A percentile compares a stretch with the other conserved stretches of the same genome.
Evolutionary conservation across 176 grass and related monocot genomes (phyloP).

Genomic region (Melocanna baccifera): DNA sequence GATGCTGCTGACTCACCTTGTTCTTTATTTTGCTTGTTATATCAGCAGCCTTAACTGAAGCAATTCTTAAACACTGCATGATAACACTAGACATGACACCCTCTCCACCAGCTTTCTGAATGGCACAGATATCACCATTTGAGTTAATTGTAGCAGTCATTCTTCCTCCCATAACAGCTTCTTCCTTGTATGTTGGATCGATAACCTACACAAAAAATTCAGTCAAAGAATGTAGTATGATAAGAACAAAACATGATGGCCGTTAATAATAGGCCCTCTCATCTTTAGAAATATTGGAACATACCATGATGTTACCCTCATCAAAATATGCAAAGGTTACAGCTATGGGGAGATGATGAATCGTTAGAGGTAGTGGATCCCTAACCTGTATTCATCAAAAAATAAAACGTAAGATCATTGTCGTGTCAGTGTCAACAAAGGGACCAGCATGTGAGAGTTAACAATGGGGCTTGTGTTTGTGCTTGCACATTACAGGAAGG

Average conservation of each 20-base stretch:
- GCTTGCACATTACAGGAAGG: background rate
- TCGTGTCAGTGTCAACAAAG: background rate
- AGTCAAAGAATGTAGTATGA: slow-evolving; percentile 6
- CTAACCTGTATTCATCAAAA: slow-evolving; percentile 57
- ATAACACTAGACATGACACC: slow-evolving; percentile 78
- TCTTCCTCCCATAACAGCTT: slow-evolving; percentile 83
- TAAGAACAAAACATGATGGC: background rate
- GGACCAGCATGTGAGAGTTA: background rate
- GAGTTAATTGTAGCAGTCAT: slow-evolving; percentile 91
- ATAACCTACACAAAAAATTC: slow-evolving; percentile 53
- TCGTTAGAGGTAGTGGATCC: slow-evolving; percentile 79
- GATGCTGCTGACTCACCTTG: slow-evolving; percentile 47
- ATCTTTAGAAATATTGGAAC: slow-evolving; percentile 13
- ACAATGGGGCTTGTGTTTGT: background rate
- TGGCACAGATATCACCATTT: slow-evolving; percentile 85
- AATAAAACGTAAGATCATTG: background rate
- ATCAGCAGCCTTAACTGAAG: slow-evolving; percentile 77
- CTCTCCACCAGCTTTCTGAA: slow-evolving; percentile 92
- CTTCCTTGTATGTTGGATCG: slow-evolving; percentile 97
- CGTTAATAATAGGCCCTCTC: background rate
- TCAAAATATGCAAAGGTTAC: slow-evolving; percentile 93
- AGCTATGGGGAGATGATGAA: slow-evolving; percentile 91
- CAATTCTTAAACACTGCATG: slow-evolving; percentile 89
- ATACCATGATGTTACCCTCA: slow-evolving; percentile 87
- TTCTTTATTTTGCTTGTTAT: slow-evolving; percentile 90